Evolutionary conservation across 768 basidiomycete species (phyloP).

Genomic region (Pholiota microspora): DNA sequence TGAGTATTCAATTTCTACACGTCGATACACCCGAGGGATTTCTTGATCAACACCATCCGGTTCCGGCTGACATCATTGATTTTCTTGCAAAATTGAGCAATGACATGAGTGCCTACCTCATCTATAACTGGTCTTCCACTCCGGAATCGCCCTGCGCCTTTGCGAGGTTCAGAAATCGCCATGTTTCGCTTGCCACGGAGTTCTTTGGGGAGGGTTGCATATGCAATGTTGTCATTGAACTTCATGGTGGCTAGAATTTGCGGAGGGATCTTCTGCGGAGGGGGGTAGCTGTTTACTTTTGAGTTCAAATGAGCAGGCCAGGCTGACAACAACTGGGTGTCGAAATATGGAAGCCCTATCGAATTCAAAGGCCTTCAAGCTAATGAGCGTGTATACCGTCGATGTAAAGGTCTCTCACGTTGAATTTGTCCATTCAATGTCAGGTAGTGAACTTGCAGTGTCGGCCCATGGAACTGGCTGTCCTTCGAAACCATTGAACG

Average conservation of each 20-base stretch:
- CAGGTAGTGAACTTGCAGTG: constrained; percentile 59
- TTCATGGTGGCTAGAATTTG: constrained; percentile 79
- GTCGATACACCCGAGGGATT: constrained; percentile 80
- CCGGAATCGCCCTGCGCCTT: constrained; percentile 71
- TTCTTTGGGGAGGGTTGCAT: constrained; percentile 85
- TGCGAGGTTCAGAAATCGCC: constrained; percentile 48
- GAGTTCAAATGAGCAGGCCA: constrained; percentile 50
- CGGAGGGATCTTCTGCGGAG: constrained; percentile 75
- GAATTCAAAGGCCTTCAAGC: constrained; percentile 76
- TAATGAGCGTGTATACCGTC: background rate
- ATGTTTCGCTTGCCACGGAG: constrained; percentile 83
- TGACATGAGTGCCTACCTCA: constrained; percentile 36
- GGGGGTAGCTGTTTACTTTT: constrained; percentile 50
- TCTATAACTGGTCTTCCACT: constrained; percentile 65
- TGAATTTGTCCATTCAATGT: constrained; percentile 77
- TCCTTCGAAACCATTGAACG: constrained; percentile 90
- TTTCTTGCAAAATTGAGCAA: background rate
- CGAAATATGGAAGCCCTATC: constrained; percentile 88
- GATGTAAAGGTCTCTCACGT: constrained; percentile 53
- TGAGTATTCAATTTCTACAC: constrained; percentile 97
- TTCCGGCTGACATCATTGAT: constrained; percentile 33
- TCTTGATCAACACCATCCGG: constrained; percentile 57
- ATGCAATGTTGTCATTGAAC: constrained; percentile 85
- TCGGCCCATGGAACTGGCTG: constrained; percentile 86
- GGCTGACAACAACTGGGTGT: constrained; percentile 69